phyloP scores from a whole-genome alignment of 1,284 basidiomycete species.

The Testicularia cyperi region DNA sequence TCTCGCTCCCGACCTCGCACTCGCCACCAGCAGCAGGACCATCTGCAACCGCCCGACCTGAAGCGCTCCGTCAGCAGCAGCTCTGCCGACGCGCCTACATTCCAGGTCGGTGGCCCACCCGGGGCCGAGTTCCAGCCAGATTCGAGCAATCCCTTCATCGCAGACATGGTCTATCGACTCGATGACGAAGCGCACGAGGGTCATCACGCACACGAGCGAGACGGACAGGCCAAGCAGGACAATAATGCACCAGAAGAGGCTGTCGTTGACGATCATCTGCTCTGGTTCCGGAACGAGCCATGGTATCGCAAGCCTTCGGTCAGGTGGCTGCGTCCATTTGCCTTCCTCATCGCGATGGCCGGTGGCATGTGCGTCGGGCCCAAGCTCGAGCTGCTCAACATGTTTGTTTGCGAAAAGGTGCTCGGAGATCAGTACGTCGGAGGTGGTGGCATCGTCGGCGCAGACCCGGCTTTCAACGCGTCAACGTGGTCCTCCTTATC shows the following conservation, averaged over 20 bases:
- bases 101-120: slow-evolving; percentile 12
- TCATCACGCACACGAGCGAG: not conserved
- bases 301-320: slow-evolving; percentile 50
- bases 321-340: slow-evolving; percentile 48
- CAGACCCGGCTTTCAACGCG: too few species aligned
- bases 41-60: slow-evolving; percentile 12
- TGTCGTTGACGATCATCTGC: slow-evolving; percentile 33
- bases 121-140: slow-evolving; percentile 37
- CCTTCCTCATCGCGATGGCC: slow-evolving; percentile 43
- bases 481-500: too few species aligned
- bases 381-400: slow-evolving; percentile 50
- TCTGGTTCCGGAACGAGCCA: slow-evolving; percentile 40
- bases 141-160: slow-evolving; percentile 35
- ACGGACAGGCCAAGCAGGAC: not conserved
- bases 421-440: slow-evolving; percentile 24
- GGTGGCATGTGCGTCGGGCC: slow-evolving; percentile 52
- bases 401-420: slow-evolving; percentile 51
- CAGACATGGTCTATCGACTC: slow-evolving; percentile 40
- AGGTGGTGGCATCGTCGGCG: slow-evolving; percentile 15
- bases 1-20: not conserved
- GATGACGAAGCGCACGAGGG: slow-evolving; percentile 30
- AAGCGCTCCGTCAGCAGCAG: slow-evolving; percentile 12
- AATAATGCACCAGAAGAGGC: too few species aligned
- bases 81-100: slow-evolving; percentile 14
- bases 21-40: slow-evolving; percentile 1